A percentile compares a stretch with the other conserved stretches of the same genome.
Evolutionary conservation across 495 filamentous ascomycete species (phyloP).

Genomic region (Tuber umbilicatum): DNA sequence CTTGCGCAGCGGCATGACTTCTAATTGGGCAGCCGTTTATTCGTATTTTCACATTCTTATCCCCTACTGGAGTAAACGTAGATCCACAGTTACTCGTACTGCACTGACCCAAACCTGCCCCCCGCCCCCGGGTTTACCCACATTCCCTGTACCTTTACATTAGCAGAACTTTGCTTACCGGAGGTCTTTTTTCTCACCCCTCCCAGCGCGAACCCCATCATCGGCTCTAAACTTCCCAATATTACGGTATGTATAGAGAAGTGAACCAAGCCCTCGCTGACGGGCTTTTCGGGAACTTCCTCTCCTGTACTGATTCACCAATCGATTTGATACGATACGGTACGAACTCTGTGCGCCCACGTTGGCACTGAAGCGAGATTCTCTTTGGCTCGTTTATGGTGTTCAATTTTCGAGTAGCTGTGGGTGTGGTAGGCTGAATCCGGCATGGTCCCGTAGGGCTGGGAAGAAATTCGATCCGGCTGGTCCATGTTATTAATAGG

Average conservation of each 20-base stretch:
- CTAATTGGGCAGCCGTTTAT: neutral
- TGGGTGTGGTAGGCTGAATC: neutral
- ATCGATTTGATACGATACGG: neutral
- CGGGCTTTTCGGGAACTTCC: neutral
- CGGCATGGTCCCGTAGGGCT: neutral
- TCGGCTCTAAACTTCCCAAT: neutral
- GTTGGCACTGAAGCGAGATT: neutral
- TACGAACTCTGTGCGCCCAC: neutral
- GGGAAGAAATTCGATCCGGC: neutral
- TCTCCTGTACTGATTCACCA: neutral
- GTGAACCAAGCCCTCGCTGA: neutral
- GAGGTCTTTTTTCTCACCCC: neutral
- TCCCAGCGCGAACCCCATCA: neutral
- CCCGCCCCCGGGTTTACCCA: neutral
- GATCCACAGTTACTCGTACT: neutral
- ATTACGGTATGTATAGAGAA: neutral
- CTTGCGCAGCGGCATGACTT: neutral
- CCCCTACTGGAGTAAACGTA: neutral
- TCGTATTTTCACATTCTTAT: neutral
- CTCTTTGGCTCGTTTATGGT: neutral
- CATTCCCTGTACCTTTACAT: neutral
- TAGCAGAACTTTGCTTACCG: neutral
- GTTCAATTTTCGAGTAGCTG: neutral
- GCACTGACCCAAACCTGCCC: neutral
- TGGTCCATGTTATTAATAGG: neutral